A percentile compares a stretch with the other conserved stretches of the same genome.
These are phyloP conservation scores for Aphanomyces euteiches DNA, from an alignment of 352 stramenopile genomes.

Conservation along the genomic window DNA sequence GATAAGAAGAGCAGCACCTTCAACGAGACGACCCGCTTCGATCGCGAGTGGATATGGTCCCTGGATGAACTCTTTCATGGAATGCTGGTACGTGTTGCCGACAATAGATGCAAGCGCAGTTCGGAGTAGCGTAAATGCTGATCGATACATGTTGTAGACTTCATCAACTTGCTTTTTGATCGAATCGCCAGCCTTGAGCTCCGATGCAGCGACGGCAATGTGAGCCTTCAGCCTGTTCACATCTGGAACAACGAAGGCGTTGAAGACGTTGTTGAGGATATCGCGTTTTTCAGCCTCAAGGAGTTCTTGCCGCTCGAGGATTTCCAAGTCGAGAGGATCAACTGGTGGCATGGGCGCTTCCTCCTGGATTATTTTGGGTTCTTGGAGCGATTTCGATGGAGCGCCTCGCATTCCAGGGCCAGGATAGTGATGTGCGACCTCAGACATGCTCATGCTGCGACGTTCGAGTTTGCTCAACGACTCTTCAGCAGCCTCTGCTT, in stretches of 20 bases:
- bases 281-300: conserved; percentile 28
- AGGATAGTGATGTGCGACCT: conserved; percentile 1
- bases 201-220: conserved; percentile 67
- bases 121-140: conserved; percentile 61
- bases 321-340: conserved; percentile 20
- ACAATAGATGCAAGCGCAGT: conserved; percentile 61
- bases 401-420: background rate
- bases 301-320: conserved; percentile 25
- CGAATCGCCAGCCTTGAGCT: conserved; percentile 61
- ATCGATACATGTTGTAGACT: conserved; percentile 50
- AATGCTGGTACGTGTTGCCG: conserved; percentile 58
- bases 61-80: conserved; percentile 63
- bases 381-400: background rate
- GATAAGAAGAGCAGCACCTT: conserved; percentile 51
- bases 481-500: conserved; percentile 26
- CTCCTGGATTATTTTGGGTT: background rate
- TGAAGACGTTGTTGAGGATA: conserved; percentile 32
- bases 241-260: conserved; percentile 38
- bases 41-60: conserved; percentile 61
- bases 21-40: conserved; percentile 65
- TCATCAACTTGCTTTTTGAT: conserved; percentile 69
- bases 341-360: background rate
- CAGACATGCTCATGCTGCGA: conserved; percentile 25
- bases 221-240: conserved; percentile 62
- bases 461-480: conserved; percentile 23